Evolutionary conservation across 129 eudicot species (phyloP).

Genomic region (Erigeron canadensis): DNA sequence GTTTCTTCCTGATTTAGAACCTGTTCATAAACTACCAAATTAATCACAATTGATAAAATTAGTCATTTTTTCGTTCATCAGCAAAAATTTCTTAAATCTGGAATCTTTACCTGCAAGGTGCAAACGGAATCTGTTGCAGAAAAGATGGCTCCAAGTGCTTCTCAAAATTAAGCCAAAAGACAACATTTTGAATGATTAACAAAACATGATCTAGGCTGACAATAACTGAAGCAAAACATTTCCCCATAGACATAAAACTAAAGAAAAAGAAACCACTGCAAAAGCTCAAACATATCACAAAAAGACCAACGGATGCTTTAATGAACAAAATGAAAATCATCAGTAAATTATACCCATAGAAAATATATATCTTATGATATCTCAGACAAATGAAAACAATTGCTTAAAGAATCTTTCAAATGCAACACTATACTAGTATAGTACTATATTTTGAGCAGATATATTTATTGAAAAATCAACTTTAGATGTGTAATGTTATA

Average conservation of each 20-base stretch:
- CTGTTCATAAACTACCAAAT: conserved; percentile 37
- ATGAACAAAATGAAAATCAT: background rate
- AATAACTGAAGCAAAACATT: conserved; percentile 12
- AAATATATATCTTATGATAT: background rate
- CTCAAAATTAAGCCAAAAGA: conserved; percentile 24
- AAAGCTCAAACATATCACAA: conserved; percentile 6
- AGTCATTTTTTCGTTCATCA: conserved; percentile 1
- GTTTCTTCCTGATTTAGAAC: conserved; percentile 86
- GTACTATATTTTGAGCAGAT: background rate
- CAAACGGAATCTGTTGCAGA: conserved; percentile 97
- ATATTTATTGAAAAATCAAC: conserved; percentile 1
- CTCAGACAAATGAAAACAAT: background rate
- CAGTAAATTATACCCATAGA: background rate
- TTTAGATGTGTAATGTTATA: background rate
- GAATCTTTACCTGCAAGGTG: conserved; percentile 73
- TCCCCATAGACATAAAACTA: background rate
- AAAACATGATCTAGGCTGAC: conserved; percentile 11
- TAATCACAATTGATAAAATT: background rate
- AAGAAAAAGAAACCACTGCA: background rate
- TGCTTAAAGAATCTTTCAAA: background rate
- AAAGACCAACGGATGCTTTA: too few relatives aligned
- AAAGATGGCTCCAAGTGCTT: conserved; percentile 97
- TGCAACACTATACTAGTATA: background rate
- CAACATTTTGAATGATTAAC: conserved; percentile 21
- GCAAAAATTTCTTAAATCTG: background rate